A percentile compares a stretch with the other conserved stretches of the same genome.
Evolutionary conservation across 2,329 filamentous ascomycete genomes (phyloP).

Genomic region (Zarea fungicola): DNA sequence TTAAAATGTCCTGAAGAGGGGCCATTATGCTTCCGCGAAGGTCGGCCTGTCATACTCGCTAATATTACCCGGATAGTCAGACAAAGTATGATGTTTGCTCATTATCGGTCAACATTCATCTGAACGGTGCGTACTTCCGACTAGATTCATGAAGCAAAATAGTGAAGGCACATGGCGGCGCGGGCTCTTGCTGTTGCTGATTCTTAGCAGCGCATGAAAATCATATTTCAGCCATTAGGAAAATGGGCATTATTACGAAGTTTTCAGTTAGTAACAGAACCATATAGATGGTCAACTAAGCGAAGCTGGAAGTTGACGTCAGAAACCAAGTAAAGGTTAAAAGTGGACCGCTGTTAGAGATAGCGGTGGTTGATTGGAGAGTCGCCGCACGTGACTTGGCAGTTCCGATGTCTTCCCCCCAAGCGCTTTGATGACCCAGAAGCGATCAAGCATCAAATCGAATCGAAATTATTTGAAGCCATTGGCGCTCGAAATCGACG

Average conservation of each 20-base stretch:
- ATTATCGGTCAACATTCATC: too few species aligned
- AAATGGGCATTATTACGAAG: not conserved
- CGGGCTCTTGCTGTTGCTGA: too few species aligned
- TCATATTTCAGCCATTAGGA: too few species aligned
- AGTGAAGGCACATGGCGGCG: too few species aligned
- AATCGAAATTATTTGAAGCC: slow-evolving; percentile 15
- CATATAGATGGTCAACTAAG: not conserved
- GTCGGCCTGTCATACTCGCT: too few species aligned
- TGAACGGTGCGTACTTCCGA: too few species aligned
- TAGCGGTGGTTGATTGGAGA: not conserved
- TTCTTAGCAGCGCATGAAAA: too few species aligned
- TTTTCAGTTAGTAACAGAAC: not conserved
- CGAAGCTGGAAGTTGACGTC: slow-evolving; percentile 1
- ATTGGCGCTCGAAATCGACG: slow-evolving; percentile 26
- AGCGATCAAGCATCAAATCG: slow-evolving; percentile 5
- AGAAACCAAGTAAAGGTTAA: slow-evolving; percentile 3
- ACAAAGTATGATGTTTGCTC: too few species aligned
- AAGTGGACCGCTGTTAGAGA: not conserved
- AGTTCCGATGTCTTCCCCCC: slow-evolving; percentile 3
- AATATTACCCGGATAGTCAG: too few species aligned
- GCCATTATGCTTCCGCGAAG: too few species aligned
- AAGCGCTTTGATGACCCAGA: slow-evolving; percentile 5
- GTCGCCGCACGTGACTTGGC: slow-evolving; percentile 1
- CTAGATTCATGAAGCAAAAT: too few species aligned
- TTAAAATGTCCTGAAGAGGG: too few species aligned